Evolutionary conservation across 768 basidiomycete genomes (phyloP), one percentile per base, ranked within the genome.

Genomic region (Leccinum variicolor): DNA sequence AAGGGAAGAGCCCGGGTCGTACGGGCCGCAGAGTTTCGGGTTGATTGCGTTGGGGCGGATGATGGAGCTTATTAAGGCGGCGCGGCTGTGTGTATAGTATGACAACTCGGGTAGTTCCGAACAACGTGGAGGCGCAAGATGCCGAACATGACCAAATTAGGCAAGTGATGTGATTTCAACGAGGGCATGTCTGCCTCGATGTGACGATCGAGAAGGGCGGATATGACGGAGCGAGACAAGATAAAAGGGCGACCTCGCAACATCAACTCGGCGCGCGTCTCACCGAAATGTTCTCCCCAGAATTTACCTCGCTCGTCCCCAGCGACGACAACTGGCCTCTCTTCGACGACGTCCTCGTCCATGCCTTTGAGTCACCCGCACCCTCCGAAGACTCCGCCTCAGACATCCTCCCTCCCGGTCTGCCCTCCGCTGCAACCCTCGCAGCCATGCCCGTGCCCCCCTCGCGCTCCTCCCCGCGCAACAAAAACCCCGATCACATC

Each of bases 11-110:
- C 63, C 67, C 15, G 57, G 25, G 4, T 51, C 52, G 48, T 81
- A 74, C 57, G 80, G 80, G 1, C 66, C 76, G 7, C 74, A 74
- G 58, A 78, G 77, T 60, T 81, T 81, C 50, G 79, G 80, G 10
- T 56, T 78, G 55, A 69, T 82, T 17, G 79, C 77, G 19, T 54
- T 81, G 60, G 75, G 76, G 11, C 62, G 69, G 25, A 72, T 81
- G 62, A 63, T 82, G 53, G 77, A 80, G 15, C 58, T 74, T 29
- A 54, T 76, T 25, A 77, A 75, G 53, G 71, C 63, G 17, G 64
- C 64, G 7, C 53, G 53, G 2, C 15, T 26, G 5, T 45, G 57
- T 1, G 43, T 63, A 5, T 64, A 50, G 33, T 28, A 43, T 51
- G 47, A 14, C 8, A 29, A 5, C 1, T 39, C 26, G 46, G 31